Evolutionary conservation across 1,284 basidiomycete genomes (phyloP).

Genomic region (Ganoderma lingzhi): DNA sequence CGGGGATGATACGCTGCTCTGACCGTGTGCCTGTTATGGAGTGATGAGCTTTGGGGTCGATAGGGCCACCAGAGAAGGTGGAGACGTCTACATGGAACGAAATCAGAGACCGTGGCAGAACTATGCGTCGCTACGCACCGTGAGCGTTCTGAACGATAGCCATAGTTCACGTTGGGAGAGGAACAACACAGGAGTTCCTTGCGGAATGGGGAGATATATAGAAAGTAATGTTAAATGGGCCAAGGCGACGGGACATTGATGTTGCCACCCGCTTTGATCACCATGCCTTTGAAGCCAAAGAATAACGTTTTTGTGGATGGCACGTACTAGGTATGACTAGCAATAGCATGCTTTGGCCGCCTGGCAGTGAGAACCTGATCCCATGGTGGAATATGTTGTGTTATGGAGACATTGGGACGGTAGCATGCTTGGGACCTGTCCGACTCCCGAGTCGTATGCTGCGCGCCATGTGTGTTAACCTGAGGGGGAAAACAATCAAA

Average conservation of each 20-base stretch:
- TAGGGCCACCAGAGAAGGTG: background rate
- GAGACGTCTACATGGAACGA: background rate
- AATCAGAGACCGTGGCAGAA: background rate
- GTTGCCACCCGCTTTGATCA: background rate
- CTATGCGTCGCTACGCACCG: background rate
- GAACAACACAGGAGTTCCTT: background rate
- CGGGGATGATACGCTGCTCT: background rate
- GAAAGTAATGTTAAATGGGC: background rate
- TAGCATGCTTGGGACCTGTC: background rate
- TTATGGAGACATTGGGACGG: background rate
- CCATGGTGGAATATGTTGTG: background rate
- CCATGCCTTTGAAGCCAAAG: background rate
- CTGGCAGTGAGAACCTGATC: background rate
- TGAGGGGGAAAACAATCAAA: background rate
- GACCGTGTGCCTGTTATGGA: background rate
- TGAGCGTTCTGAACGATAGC: background rate
- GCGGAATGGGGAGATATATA: background rate
- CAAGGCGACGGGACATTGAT: background rate
- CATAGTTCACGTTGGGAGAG: background rate
- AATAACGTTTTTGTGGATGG: background rate
- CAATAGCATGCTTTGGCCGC: background rate
- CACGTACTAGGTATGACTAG: background rate
- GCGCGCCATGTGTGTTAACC: background rate
- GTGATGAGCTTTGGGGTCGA: background rate
- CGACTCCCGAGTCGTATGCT: background rate